Percentiles rank a stretch among this genome's conserved stretches.
phyloP scores from a whole-genome alignment of 208 protist species.

The Crithidia thermophila region DNA sequence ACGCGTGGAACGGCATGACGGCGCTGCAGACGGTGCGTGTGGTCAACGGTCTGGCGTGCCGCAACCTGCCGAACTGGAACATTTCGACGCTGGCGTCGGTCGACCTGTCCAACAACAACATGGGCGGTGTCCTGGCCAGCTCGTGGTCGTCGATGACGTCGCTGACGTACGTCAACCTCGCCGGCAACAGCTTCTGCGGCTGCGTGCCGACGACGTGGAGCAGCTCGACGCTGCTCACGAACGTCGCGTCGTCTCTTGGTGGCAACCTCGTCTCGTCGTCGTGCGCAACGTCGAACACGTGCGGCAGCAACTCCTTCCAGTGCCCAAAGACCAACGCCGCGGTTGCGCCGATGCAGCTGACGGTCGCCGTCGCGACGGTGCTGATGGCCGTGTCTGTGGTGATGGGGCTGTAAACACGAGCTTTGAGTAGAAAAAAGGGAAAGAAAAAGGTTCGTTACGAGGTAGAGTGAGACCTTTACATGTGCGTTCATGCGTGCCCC shows the following conservation, averaged over 20 bases:
- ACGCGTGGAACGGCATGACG: slow-evolving; percentile 1
- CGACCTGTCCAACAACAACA: slow-evolving; percentile 22
- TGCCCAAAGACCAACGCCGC: too few relatives aligned
- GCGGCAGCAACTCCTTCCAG: background rate
- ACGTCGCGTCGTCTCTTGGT: slow-evolving; percentile 10
- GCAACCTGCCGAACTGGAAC: slow-evolving; percentile 13
- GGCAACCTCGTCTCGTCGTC: slow-evolving; percentile 2
- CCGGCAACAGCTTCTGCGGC: slow-evolving; percentile 21
- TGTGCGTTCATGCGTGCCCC: too few relatives aligned
- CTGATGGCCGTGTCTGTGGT: too few relatives aligned
- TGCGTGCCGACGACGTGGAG: slow-evolving; percentile 2
- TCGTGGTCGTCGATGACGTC: slow-evolving; percentile 18
- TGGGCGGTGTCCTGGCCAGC: slow-evolving; percentile 13
- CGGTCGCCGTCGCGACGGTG: too few relatives aligned
- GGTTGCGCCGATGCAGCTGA: too few relatives aligned
- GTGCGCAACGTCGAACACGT: too few relatives aligned
- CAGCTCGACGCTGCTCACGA: slow-evolving; percentile 19
- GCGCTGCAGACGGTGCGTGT: slow-evolving; percentile 3
- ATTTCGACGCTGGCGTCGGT: slow-evolving; percentile 3
- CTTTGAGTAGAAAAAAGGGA: too few relatives aligned
- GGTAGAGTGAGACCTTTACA: too few relatives aligned
- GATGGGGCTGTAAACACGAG: too few relatives aligned
- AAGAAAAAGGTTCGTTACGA: too few relatives aligned
- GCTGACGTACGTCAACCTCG: slow-evolving; percentile 26
- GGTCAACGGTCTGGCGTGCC: background rate